Base-by-base conservation (phyloP, 2,329 filamentous ascomycete species). In the Penicillium sumatraense region DNA sequence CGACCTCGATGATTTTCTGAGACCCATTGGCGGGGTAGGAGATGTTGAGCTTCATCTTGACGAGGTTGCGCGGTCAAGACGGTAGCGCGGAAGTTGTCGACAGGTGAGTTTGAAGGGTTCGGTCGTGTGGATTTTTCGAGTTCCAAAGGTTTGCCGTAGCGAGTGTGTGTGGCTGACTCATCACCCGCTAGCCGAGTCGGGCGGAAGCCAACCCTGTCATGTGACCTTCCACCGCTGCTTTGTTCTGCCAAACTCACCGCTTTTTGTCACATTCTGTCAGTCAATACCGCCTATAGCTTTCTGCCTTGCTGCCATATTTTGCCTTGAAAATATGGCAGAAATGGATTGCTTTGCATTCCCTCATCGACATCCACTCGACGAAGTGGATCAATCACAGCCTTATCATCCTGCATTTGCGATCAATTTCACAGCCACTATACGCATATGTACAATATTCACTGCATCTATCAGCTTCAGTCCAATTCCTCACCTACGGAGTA, bases 11-110 rank as follows among this genome's bases (percentile, higher is more conserved):
- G 79, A 99, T 87, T 87, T 99, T 99, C 83, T 99, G 95, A 78
- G 92, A 95, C 88, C 95, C 95, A 84, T 98, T 98, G 88, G 93
- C 91, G 83, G 95, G 95, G 89, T 93, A 96, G 75, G 85, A 87
- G 76, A 88, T 84, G 82, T 88, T 88, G 79, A 88, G 83, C 84
- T 90, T 90, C 88, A 90, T 90, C 83, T 84, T 83, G 81, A 78
- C 81, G 77, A 75, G 63, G 69, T 61, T 72, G 71, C 75, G 73
- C 72, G 71, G 75, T 77, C 75, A 78, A 78, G 76, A 78, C 74
- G 76, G 68, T 73, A 72, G 72, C 71, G 72, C 71, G 69, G 67
- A 63, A 70, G 53, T 74, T 75, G 73, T 76, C 73, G 74, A 75
- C 68, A 65, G 67, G 63, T 70, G 68, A 67, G 66, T 68, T 74